These are phyloP conservation scores for Syncephalastrum sp. DNA, from an alignment of 371 early-diverging fungal species.

Conservation along the genomic window DNA sequence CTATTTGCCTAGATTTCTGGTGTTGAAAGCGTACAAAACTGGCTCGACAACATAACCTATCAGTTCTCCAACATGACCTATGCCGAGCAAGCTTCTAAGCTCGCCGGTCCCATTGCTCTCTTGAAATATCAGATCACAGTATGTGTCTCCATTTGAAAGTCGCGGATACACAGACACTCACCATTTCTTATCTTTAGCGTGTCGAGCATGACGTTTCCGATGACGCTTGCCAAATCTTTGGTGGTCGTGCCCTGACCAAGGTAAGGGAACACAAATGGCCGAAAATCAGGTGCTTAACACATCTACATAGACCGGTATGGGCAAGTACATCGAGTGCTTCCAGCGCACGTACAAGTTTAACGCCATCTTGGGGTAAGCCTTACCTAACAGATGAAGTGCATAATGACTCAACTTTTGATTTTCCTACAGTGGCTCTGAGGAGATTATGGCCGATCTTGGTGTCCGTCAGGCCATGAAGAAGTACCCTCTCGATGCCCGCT, in stretches of 20 bases:
- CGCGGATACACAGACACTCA: too few species aligned
- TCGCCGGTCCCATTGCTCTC: slow-evolving; percentile 57
- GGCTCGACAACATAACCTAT: slow-evolving; percentile 51
- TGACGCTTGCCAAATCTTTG: slow-evolving; percentile 55
- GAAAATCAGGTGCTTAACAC: slow-evolving; percentile 44
- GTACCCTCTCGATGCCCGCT: slow-evolving; percentile 32
- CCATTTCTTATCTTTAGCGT: slow-evolving; percentile 33
- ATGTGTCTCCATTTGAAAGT: slow-evolving; percentile 36
- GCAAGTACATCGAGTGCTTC: slow-evolving; percentile 39
- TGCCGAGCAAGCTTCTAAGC: slow-evolving; percentile 39
- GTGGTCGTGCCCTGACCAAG: slow-evolving; percentile 56
- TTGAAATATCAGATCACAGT: slow-evolving; percentile 35
- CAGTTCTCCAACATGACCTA: slow-evolving; percentile 53
- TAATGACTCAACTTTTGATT: slow-evolving; percentile 53
- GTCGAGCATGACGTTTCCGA: slow-evolving; percentile 44
- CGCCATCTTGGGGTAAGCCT: slow-evolving; percentile 23
- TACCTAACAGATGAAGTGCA: slow-evolving; percentile 61
- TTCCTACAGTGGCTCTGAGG: slow-evolving; percentile 80
- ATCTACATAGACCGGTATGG: slow-evolving; percentile 55
- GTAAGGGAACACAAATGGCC: too few species aligned
- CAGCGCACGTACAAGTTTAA: slow-evolving; percentile 49
- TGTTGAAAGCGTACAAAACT: slow-evolving; percentile 47
- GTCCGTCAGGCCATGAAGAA: slow-evolving; percentile 34
- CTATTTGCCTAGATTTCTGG: slow-evolving; percentile 29
- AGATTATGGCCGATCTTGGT: slow-evolving; percentile 37